Base-by-base conservation (phyloP, 306 rosid species). In the Arachis hypogaea region DNA sequence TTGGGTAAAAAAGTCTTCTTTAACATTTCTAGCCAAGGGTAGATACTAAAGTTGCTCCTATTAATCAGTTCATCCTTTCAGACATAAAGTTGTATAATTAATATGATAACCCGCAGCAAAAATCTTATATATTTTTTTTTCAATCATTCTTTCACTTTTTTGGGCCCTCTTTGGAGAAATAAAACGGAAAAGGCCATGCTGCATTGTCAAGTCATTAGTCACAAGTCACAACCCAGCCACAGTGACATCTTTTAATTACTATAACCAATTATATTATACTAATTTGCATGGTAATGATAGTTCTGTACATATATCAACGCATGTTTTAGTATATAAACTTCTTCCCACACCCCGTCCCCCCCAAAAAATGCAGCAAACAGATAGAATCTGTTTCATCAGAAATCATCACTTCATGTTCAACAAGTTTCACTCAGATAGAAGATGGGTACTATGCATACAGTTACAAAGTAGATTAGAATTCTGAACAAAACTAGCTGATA, bases 381-480 rank as follows among this genome's bases (percentile, higher is more conserved):
- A 60, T 41, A 9, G 42, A 55, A 54, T 5, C 11, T 8, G 55
- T 45, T 77, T 22, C 10, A 45, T 54, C 52, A 14, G 40, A 64
- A 41, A 11, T 46, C 5, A 56, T 56, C 5, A 56, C 47, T 56
- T 63, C 50, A 10, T 50, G 73, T 42, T 66, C 51, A 71, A 22
- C 7, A 62, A 50, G 78, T 54, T 65, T 59, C 40, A 4, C 63
- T 63, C 49, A 70, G 49, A 68, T 12, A 7, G 47, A 45, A 63
- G 40, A 49, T 38, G 55, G 63, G n/a, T 5, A 5, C 18, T n/a
- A 50, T 50, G 10, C n/a, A 51, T 51, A 51, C 18, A 12, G 11
- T 52, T n/a, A 52, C 8, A 36, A 4, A 57, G 64, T 22, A 54
- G 0, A 38, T 14, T 45, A 44, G 28, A 38, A 7, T 50, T 60